These are phyloP conservation scores for Fusarium buxicola DNA, from an alignment of 2,329 filamentous ascomycete genomes.

Conservation along the genomic window DNA sequence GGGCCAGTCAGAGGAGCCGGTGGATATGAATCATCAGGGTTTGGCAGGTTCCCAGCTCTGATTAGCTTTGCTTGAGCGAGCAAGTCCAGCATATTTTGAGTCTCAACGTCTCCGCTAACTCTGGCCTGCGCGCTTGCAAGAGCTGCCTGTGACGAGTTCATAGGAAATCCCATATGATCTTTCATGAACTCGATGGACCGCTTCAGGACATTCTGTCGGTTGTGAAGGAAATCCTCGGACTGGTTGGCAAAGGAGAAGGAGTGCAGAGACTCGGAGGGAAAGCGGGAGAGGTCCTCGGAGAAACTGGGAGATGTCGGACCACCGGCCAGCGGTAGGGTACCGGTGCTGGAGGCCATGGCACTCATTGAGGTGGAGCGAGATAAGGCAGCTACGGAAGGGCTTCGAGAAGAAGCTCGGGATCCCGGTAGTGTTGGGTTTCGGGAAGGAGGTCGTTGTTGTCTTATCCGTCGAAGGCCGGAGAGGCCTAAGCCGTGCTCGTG, in stretches of 20 bases:
- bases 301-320: constrained; percentile 79
- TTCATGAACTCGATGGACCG: constrained; percentile 97
- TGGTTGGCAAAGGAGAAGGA: constrained; percentile 98
- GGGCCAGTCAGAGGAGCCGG: constrained; percentile 81
- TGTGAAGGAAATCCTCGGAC: constrained; percentile 91
- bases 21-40: constrained; percentile 56
- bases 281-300: constrained; percentile 89
- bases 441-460: constrained; percentile 78
- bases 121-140: constrained; percentile 87
- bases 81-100: constrained; percentile 91
- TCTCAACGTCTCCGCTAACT: constrained; percentile 83
- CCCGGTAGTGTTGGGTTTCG: constrained; percentile 72
- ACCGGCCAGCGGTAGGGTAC: constrained; percentile 66
- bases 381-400: constrained; percentile 65
- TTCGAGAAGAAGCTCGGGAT: constrained; percentile 72
- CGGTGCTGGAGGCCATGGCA: constrained; percentile 69
- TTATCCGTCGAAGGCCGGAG: constrained; percentile 91
- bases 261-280: constrained; percentile 95
- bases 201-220: constrained; percentile 91
- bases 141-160: constrained; percentile 73
- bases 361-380: constrained; percentile 79
- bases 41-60: constrained; percentile 71
- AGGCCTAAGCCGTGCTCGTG: constrained; percentile 88
- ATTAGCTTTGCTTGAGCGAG: constrained; percentile 84
- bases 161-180: constrained; percentile 85